phyloP scores from a whole-genome alignment of 352 stramenopile genomes.

The Pythium volutum region DNA sequence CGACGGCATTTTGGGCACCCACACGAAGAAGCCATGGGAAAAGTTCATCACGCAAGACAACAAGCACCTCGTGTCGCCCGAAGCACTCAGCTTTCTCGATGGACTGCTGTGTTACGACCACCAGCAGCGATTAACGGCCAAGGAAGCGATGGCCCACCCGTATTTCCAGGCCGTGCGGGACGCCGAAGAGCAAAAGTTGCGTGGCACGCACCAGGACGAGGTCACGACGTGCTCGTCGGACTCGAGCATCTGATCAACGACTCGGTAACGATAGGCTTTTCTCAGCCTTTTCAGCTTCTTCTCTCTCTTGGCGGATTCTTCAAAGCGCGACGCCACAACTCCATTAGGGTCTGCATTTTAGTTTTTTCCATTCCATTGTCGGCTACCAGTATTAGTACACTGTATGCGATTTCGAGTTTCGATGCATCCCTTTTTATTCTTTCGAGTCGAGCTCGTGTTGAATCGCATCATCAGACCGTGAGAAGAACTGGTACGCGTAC shows the following conservation, averaged over 20 bases:
- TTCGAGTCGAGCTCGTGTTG: conserved; percentile 46
- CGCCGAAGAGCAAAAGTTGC: conserved; percentile 19
- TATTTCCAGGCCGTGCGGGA: conserved; percentile 90
- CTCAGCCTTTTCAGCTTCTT: no score
- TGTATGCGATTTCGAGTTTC: conserved; percentile 1
- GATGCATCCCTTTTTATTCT: conserved; percentile 27
- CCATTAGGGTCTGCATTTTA: conserved; percentile 24
- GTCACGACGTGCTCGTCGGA: conserved; percentile 17
- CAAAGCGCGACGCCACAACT: neutral
- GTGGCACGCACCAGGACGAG: conserved; percentile 10
- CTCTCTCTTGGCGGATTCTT: no score
- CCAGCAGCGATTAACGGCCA: conserved; percentile 97
- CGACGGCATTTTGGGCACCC: conserved; percentile 95
- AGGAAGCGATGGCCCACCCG: conserved; percentile 97
- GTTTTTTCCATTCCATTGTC: neutral
- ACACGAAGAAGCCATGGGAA: conserved; percentile 98
- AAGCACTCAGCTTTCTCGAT: conserved; percentile 96
- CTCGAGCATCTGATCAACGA: conserved; percentile 11
- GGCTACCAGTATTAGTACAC: neutral
- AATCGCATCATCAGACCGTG: conserved; percentile 31
- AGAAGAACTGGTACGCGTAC: conserved; percentile 62
- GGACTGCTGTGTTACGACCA: conserved; percentile 91
- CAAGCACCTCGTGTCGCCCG: conserved; percentile 94
- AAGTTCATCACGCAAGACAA: conserved; percentile 99
- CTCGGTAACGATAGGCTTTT: no score